Conservation (phyloP, 805 yeast species). For the Cyberlindnera xishuangbannaensis region DNA sequence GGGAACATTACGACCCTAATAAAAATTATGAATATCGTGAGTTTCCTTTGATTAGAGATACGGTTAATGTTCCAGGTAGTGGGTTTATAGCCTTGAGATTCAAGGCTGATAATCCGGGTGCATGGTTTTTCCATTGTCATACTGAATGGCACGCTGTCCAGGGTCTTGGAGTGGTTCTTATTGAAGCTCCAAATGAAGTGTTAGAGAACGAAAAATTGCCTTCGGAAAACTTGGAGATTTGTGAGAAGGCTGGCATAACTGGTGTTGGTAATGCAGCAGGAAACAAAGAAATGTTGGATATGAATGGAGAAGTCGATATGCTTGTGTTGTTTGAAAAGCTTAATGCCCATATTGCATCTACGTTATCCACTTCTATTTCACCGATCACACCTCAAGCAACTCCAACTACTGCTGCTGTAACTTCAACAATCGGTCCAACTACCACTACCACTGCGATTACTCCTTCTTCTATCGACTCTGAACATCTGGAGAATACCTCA, state of each 20-base stretch:
- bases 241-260: conserved; percentile 42
- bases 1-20: conserved; percentile 21
- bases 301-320: conserved; percentile 36
- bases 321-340: not conserved
- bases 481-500: not conserved
- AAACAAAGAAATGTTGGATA: conserved; percentile 45
- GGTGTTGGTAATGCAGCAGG: conserved; percentile 68
- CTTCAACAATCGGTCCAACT: not conserved
- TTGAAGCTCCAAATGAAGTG: conserved; percentile 62
- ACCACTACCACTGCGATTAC: not conserved
- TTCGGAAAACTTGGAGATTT: conserved; percentile 41
- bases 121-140: conserved; percentile 93
- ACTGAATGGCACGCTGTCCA: conserved; percentile 81
- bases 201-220: conserved; percentile 36
- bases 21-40: conserved; percentile 35
- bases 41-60: conserved; percentile 62
- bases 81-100: conserved; percentile 67
- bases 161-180: conserved; percentile 65
- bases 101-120: conserved; percentile 82
- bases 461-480: not conserved
- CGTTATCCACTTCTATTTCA: too few species aligned
- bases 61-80: conserved; percentile 60
- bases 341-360: too few species aligned
- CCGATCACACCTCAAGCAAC: too few species aligned
- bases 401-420: not conserved